phyloP scores from a whole-genome alignment of 805 yeast genomes.

The Candida michaelii region DNA sequence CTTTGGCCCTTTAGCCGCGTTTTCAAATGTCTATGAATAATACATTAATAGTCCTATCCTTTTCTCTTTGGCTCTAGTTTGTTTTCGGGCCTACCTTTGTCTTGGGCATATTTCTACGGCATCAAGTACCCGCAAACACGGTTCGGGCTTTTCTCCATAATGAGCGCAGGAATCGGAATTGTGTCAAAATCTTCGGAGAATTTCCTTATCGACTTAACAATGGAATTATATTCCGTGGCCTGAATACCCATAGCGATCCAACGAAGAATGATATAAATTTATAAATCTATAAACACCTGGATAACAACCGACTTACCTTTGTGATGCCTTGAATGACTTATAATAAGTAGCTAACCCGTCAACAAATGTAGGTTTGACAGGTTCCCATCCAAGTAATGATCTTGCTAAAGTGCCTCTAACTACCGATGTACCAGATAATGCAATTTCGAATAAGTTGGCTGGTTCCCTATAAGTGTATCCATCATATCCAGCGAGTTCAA shows the following conservation, averaged over 20 bases:
- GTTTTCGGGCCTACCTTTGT: too few relatives aligned
- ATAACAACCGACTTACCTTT: not conserved
- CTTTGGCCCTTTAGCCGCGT: too few relatives aligned
- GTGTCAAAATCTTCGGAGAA: too few relatives aligned
- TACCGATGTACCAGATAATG: constrained; percentile 8
- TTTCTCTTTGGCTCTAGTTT: too few relatives aligned
- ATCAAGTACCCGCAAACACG: too few relatives aligned
- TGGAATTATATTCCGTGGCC: too few relatives aligned
- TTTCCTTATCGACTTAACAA: too few relatives aligned
- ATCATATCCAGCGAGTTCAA: constrained; percentile 4
- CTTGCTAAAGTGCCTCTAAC: constrained; percentile 10
- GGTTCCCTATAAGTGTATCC: constrained; percentile 9
- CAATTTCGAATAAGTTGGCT: constrained; percentile 5
- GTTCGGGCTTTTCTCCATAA: too few relatives aligned
- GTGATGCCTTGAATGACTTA: not conserved
- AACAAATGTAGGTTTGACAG: constrained; percentile 9
- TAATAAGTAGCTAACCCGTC: constrained; percentile 9
- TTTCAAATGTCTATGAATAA: too few relatives aligned
- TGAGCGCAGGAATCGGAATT: too few relatives aligned
- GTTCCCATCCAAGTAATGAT: constrained; percentile 11
- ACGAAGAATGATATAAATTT: not conserved
- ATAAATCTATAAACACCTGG: not conserved
- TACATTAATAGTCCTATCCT: too few relatives aligned
- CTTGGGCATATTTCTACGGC: too few relatives aligned
- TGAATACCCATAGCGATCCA: not conserved